Conservation (phyloP, 352 stramenopile genomes). For the Phytophthora quininea region DNA sequence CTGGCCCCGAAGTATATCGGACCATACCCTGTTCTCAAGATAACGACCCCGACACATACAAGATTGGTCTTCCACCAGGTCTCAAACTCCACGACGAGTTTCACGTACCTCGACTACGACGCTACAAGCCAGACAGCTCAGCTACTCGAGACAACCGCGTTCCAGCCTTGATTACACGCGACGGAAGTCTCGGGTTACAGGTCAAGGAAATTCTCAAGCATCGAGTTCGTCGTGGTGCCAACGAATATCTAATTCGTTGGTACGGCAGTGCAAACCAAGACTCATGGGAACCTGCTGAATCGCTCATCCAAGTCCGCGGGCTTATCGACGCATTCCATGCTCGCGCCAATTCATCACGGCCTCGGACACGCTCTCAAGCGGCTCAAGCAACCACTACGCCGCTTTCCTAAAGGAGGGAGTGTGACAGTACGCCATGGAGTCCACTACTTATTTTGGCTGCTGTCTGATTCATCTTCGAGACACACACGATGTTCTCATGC, state of each 20-base stretch:
- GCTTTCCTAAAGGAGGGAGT: too few species aligned
- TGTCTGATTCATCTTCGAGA: too few species aligned
- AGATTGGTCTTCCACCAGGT: slow-evolving; percentile 2
- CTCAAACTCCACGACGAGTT: slow-evolving; percentile 11
- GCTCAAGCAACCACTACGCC: background rate
- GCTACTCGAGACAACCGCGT: background rate
- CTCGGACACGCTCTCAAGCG: background rate
- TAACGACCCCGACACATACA: slow-evolving; percentile 6
- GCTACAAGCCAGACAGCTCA: background rate
- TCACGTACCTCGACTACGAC: slow-evolving; percentile 2
- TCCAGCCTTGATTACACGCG: slow-evolving; percentile 6
- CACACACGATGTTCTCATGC: too few species aligned
- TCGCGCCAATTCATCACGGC: background rate
- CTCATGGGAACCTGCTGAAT: slow-evolving; percentile 1
- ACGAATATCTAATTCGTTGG: slow-evolving; percentile 4
- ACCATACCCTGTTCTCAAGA: slow-evolving; percentile 1
- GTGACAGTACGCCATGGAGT: too few species aligned
- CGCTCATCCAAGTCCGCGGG: background rate
- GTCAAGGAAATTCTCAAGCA: slow-evolving; percentile 6
- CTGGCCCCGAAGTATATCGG: background rate
- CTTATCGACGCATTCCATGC: background rate
- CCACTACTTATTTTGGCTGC: too few species aligned
- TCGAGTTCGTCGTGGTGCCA: background rate
- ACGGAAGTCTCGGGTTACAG: background rate
- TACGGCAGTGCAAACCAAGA: background rate